phyloP scores from a whole-genome alignment of 139 green algal species.

The Coelastrella sp. region DNA sequence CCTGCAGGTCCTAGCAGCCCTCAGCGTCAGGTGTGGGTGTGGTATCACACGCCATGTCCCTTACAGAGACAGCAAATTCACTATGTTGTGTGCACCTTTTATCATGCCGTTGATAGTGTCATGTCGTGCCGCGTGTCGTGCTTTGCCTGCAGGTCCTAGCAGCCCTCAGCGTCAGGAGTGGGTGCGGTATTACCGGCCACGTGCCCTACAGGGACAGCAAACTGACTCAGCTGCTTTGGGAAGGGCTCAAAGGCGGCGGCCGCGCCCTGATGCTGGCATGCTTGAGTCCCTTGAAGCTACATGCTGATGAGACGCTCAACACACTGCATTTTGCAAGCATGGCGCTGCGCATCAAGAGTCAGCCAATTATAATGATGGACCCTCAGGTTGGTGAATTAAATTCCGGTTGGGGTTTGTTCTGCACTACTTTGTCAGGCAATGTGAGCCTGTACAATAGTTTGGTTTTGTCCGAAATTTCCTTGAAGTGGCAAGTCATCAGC shows the following conservation, averaged over 20 bases:
- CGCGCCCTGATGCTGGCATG: conserved; percentile 65
- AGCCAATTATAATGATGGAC: conserved; percentile 54
- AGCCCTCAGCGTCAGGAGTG: conserved; percentile 49
- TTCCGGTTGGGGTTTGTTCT: not conserved
- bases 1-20: conserved; percentile 63
- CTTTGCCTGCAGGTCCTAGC: conserved; percentile 32
- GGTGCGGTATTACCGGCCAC: conserved; percentile 27
- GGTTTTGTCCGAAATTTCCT: too few relatives aligned
- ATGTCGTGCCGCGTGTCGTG: too few relatives aligned
- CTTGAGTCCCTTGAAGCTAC: conserved; percentile 64
- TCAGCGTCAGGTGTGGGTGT: conserved; percentile 42
- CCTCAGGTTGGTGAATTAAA: conserved; percentile 17
- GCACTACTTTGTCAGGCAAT: not conserved
- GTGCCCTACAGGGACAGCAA: conserved; percentile 97
- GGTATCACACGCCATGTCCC: conserved; percentile 72
- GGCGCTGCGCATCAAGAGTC: conserved; percentile 88
- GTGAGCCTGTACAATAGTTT: too few relatives aligned
- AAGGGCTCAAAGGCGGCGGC: conserved; percentile 86
- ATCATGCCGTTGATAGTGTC: too few relatives aligned
- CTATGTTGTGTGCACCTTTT: too few relatives aligned
- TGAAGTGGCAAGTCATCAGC: too few relatives aligned
- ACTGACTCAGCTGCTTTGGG: conserved; percentile 97
- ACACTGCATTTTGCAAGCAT: conserved; percentile 94
- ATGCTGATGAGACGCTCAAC: conserved; percentile 88
- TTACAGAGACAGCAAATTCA: conserved; percentile 97